Conservation (phyloP, 306 rosid species). For the Comarum palustre region DNA sequence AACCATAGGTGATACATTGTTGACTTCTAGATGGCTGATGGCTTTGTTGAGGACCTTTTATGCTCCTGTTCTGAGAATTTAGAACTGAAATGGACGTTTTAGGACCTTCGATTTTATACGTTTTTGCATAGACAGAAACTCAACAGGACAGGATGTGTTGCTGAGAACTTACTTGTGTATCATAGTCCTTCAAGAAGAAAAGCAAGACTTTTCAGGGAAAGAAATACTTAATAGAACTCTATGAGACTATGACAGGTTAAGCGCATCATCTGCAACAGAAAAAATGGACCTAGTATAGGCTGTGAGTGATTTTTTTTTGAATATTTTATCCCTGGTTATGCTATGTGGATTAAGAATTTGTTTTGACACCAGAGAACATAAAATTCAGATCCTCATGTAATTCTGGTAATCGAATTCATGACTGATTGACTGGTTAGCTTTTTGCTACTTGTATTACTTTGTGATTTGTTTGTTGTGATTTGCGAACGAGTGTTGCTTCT, state of each 20-base stretch:
- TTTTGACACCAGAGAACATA: neutral
- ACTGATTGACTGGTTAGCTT: no score
- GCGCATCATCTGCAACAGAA: neutral
- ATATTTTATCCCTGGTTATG: neutral
- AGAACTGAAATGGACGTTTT: neutral
- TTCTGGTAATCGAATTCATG: no score
- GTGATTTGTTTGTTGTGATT: no score
- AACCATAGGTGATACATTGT: neutral
- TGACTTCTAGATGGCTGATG: slow-evolving; percentile 19
- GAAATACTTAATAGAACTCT: no score
- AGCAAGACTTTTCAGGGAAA: no score
- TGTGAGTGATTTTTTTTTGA: neutral
- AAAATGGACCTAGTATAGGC: neutral
- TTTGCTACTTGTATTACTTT: no score
- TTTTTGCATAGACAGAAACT: neutral
- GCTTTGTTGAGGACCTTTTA: neutral
- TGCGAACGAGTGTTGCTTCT: no score
- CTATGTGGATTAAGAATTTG: neutral
- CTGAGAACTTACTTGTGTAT: neutral
- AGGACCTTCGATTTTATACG: neutral
- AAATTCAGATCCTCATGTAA: neutral
- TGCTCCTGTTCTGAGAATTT: neutral
- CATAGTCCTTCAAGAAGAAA: neutral
- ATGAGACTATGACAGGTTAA: neutral
- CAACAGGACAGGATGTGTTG: neutral